Evolutionary conservation across 2,329 filamentous ascomycete genomes (phyloP).

Genomic region (Hymenotorrendiella dingleyae): DNA sequence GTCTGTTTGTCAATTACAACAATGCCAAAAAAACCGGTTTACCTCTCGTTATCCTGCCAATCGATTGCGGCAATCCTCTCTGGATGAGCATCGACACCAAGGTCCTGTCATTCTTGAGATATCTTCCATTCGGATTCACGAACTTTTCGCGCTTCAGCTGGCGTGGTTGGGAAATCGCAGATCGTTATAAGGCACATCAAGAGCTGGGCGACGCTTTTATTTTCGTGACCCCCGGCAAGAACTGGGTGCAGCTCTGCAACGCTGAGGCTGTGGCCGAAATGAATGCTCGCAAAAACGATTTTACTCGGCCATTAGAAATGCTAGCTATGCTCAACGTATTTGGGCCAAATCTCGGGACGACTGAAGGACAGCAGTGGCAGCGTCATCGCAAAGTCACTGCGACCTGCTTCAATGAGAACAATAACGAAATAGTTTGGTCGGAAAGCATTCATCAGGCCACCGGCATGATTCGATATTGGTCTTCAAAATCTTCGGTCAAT

Average conservation of each 20-base stretch:
- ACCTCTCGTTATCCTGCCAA: background rate
- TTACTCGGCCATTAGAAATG: background rate
- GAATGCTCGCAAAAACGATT: background rate
- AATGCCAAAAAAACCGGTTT: background rate
- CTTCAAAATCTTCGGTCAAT: background rate
- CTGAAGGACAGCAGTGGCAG: background rate
- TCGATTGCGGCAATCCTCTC: background rate
- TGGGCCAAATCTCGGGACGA: background rate
- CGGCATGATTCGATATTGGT: background rate
- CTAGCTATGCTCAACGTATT: background rate
- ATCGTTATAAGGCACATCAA: background rate
- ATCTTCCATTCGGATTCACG: background rate
- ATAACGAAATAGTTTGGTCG: background rate
- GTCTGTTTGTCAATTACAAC: background rate
- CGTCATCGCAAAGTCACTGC: background rate
- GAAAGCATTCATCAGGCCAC: background rate
- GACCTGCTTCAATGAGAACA: background rate
- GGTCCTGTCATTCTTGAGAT: background rate
- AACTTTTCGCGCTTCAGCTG: background rate
- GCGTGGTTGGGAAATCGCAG: conserved; percentile 1
- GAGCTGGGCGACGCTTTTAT: conserved; percentile 1
- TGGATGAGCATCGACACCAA: background rate
- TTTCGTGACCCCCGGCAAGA: background rate
- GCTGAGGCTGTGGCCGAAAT: background rate
- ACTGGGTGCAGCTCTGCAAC: conserved; percentile 2